Percentiles rank a stretch among this genome's conserved stretches.
Conservation (phyloP, 371 early-diverging fungal genomes). For the Chytridium lagenaria region DNA sequence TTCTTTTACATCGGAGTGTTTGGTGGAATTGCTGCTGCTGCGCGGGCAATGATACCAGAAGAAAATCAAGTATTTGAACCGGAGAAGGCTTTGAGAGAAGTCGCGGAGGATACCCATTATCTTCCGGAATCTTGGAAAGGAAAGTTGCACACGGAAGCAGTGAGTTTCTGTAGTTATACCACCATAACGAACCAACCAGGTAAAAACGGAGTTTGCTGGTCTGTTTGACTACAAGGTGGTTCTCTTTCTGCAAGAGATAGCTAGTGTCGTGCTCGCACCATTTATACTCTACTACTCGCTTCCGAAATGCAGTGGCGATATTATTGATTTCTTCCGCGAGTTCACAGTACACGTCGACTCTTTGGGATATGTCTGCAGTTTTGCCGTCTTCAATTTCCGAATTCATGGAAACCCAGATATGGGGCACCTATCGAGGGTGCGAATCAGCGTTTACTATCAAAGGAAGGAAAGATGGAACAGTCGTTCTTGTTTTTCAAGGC, state of each 20-base stretch:
- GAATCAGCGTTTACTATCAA: constrained; percentile 71
- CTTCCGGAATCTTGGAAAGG: constrained; percentile 87
- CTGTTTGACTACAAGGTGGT: constrained; percentile 82
- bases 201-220: constrained; percentile 78
- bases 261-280: constrained; percentile 85
- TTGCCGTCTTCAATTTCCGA: constrained; percentile 86
- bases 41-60: constrained; percentile 85
- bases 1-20: constrained; percentile 92
- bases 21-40: constrained; percentile 81
- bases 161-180: constrained; percentile 32
- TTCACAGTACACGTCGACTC: constrained; percentile 90
- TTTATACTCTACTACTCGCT: constrained; percentile 82
- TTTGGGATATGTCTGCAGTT: constrained; percentile 93
- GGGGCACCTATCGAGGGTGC: constrained; percentile 72
- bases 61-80: constrained; percentile 84
- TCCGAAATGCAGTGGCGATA: constrained; percentile 74
- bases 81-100: constrained; percentile 71
- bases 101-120: constrained; percentile 89
- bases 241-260: constrained; percentile 81
- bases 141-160: constrained; percentile 82
- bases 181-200: constrained; percentile 46
- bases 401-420: constrained; percentile 81
- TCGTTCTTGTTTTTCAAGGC: constrained; percentile 94
- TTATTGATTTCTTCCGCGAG: constrained; percentile 93
- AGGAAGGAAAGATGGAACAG: constrained; percentile 96